Evolutionary conservation across 2,329 filamentous ascomycete species (phyloP).

Genomic region (Aspergillus quadrilineatus): DNA sequence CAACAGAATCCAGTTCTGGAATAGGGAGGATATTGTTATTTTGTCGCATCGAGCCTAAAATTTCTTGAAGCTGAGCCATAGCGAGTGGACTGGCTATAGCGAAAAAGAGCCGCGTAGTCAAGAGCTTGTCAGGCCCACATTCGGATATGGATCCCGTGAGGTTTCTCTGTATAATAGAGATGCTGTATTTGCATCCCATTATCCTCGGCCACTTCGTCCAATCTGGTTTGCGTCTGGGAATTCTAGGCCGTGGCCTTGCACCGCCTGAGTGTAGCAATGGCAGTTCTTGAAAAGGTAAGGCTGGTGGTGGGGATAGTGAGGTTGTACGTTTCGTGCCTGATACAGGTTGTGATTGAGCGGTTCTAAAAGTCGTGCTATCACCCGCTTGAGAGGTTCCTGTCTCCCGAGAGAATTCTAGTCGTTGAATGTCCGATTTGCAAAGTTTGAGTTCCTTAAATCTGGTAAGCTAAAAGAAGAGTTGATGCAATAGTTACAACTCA

Average conservation of each 20-base stretch:
- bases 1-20: slow-evolving; percentile 2
- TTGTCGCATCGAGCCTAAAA: slow-evolving; percentile 3
- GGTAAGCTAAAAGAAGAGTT: slow-evolving; percentile 6
- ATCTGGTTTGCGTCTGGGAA: slow-evolving; percentile 2
- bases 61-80: slow-evolving; percentile 4
- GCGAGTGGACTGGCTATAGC: background rate
- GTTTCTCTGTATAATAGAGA: slow-evolving; percentile 1
- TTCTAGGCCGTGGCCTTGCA: slow-evolving; percentile 3
- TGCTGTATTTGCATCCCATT: slow-evolving; percentile 2
- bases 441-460: slow-evolving; percentile 3
- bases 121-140: slow-evolving; percentile 1
- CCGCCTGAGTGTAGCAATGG: background rate
- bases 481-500: slow-evolving; percentile 1
- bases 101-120: background rate
- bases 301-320: slow-evolving; percentile 1
- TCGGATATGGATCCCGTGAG: slow-evolving; percentile 1
- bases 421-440: slow-evolving; percentile 1
- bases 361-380: background rate
- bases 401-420: background rate
- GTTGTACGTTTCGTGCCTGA: background rate
- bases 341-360: slow-evolving; percentile 1
- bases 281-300: slow-evolving; percentile 4
- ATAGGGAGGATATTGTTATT: slow-evolving; percentile 5
- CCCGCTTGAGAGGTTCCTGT: background rate
- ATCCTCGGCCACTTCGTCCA: slow-evolving; percentile 4